Conservation (phyloP, 208 protist genomes). For the Lotmaria passim region DNA sequence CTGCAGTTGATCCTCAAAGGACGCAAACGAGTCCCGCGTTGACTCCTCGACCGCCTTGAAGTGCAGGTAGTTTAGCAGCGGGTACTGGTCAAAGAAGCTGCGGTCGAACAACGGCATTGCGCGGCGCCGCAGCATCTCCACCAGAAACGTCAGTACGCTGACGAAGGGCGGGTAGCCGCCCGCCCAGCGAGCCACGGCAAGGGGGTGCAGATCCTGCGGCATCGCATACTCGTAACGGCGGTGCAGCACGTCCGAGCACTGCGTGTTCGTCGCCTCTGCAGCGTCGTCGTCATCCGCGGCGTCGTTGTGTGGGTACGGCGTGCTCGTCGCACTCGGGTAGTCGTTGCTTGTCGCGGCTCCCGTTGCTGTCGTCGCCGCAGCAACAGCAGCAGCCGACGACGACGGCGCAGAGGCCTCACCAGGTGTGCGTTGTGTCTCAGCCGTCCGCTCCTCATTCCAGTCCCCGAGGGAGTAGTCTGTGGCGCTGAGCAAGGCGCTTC, state of each 20-base stretch:
- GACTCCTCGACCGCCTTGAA: slow-evolving; percentile 47
- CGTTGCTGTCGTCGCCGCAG: background rate
- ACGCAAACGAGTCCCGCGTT: slow-evolving; percentile 59
- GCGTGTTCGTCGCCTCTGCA: slow-evolving; percentile 5
- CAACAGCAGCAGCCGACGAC: background rate
- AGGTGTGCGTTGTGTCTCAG: background rate
- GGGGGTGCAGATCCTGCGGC: slow-evolving; percentile 53
- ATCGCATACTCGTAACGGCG: slow-evolving; percentile 30
- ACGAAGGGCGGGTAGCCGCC: slow-evolving; percentile 49
- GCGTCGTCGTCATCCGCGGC: background rate
- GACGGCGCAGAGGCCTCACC: background rate
- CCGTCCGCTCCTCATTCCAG: slow-evolving; percentile 13
- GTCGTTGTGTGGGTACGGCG: background rate
- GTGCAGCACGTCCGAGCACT: slow-evolving; percentile 5
- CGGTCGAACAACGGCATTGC: slow-evolving; percentile 64
- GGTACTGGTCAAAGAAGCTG: slow-evolving; percentile 69
- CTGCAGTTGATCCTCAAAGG: slow-evolving; percentile 93
- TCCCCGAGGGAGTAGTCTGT: slow-evolving; percentile 17
- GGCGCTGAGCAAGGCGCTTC: slow-evolving; percentile 3
- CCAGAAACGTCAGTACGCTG: slow-evolving; percentile 56
- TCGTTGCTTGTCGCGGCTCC: background rate
- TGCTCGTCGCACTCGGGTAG: background rate
- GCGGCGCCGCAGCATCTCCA: slow-evolving; percentile 80
- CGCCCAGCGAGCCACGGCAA: slow-evolving; percentile 57
- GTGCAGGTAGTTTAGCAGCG: slow-evolving; percentile 69